A percentile compares a stretch with the other conserved stretches of the same genome.
These are phyloP conservation scores for Aspergillus cavernicola DNA, from an alignment of 495 filamentous ascomycete genomes.

Conservation along the genomic window DNA sequence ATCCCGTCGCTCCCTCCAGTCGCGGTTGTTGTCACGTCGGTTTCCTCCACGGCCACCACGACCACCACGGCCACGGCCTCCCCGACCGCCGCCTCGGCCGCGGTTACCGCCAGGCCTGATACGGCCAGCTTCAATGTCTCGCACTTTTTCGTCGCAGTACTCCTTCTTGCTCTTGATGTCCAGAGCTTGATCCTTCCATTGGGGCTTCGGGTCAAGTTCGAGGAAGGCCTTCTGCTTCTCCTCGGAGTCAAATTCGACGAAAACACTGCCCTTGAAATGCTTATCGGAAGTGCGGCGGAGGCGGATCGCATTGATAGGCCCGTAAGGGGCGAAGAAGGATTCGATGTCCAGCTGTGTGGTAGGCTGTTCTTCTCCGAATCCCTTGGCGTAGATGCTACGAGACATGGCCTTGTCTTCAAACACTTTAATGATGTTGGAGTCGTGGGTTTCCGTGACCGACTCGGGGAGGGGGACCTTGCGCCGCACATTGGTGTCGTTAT, in stretches of 20 bases:
- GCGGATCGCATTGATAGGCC: constrained; percentile 76
- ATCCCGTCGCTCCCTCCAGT: constrained; percentile 66
- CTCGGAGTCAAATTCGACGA: constrained; percentile 80
- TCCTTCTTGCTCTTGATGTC: constrained; percentile 78
- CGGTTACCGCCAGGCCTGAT: constrained; percentile 50
- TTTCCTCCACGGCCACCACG: constrained; percentile 29
- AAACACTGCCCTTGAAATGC: constrained; percentile 88
- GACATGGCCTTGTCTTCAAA: constrained; percentile 57
- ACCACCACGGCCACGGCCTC: constrained; percentile 29
- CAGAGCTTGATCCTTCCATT: constrained; percentile 70
- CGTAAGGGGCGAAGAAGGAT: constrained; percentile 79
- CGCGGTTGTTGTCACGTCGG: constrained; percentile 39
- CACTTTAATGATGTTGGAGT: constrained; percentile 45
- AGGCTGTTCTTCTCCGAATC: constrained; percentile 75
- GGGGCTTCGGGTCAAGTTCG: constrained; percentile 71
- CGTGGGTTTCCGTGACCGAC: constrained; percentile 36
- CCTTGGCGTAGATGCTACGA: constrained; percentile 74
- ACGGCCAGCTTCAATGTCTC: constrained; percentile 70
- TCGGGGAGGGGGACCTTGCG: constrained; percentile 66
- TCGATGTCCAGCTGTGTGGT: constrained; percentile 90
- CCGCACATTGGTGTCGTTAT: constrained; percentile 63
- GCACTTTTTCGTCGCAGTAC: constrained; percentile 76
- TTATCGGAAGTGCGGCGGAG: constrained; percentile 70
- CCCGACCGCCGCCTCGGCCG: constrained; percentile 24
- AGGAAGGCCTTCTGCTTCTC: constrained; percentile 76